Conservation (phyloP, 495 filamentous ascomycete genomes). For the Trichoderma orchidacearum region DNA sequence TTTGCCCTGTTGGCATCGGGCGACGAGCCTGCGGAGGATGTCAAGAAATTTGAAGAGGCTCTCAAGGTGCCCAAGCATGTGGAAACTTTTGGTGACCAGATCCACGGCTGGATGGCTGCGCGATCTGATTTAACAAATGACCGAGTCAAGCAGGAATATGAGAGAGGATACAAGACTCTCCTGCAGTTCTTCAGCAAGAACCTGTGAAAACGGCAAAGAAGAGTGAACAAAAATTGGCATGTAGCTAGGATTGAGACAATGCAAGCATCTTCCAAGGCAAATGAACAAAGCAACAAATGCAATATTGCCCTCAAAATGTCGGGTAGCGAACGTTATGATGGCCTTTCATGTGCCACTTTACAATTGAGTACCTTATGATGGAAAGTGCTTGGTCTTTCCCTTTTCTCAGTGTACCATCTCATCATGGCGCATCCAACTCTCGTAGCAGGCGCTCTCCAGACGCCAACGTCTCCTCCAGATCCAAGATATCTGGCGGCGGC, state of each 20-base stretch:
- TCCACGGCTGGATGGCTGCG: slow-evolving; percentile 90
- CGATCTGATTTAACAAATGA: slow-evolving; percentile 52
- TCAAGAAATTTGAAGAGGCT: slow-evolving; percentile 56
- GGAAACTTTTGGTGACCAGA: slow-evolving; percentile 67
- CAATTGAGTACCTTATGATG: no score
- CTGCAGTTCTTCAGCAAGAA: slow-evolving; percentile 66
- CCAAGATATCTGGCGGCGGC: not conserved
- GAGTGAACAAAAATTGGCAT: no score
- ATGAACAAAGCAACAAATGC: no score
- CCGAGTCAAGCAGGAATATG: slow-evolving; percentile 61
- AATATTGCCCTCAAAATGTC: no score
- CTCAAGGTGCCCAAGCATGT: slow-evolving; percentile 57
- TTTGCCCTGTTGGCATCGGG: slow-evolving; percentile 51
- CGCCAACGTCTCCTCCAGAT: not conserved
- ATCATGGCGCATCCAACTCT: not conserved
- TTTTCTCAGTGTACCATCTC: not conserved
- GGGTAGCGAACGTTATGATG: no score
- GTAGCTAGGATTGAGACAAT: no score
- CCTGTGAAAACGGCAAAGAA: slow-evolving; percentile 47
- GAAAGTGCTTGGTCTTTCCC: no score
- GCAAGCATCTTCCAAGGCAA: no score
- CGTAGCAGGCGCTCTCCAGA: not conserved
- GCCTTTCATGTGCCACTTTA: no score
- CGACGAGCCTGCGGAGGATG: slow-evolving; percentile 52
- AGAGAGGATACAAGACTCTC: slow-evolving; percentile 61